Evolutionary conservation across 2,329 filamentous ascomycete species (phyloP), one percentile per base, ranked within the genome.

Genomic region (Monilinia polystroma): DNA sequence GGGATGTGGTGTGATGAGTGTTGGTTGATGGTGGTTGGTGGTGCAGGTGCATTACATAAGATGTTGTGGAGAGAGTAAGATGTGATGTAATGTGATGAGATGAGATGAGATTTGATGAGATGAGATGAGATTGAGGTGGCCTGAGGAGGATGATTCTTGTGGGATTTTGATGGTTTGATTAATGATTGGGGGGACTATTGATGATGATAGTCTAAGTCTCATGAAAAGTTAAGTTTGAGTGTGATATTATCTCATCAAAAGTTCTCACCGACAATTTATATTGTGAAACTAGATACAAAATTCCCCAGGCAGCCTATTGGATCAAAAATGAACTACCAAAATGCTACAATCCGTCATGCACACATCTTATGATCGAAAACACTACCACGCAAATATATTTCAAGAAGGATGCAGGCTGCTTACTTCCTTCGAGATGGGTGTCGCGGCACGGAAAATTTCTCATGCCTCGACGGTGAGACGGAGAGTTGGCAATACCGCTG

Each of bases 91-190:
- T 35, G 49, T 29, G 47, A 26, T 43, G 32, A 23, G 23, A 45
- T 64, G 49, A 58, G 29, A 58, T 65, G 35, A 65, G 63, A 65
- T 51, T 26, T 29, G 49, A 52, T 63, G 59, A 63, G 59, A 63
- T 63, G 47, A 63, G 47, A 53, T 38, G 45, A 63, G 59, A 35
- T 63, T 20, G 16, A 63, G 47, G 11, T 63, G 55, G 55, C 23
- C 32, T 60, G 55, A 59, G 47, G 32, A 59, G 5, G 12, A 23
- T 10, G 3, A n/a, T 18, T 41, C n/a, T 32, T 32, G 45, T 64
- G 43, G 4, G 29, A 59, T n/a, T 11, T 35, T 26, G 59, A 38
- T 53, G 49, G 10, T 56, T 57, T 47, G 3, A 11, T 11, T 11
- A 3, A 26, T 47, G 26, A 18, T 29, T 64, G 41, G n/a, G 10